Evolutionary conservation across 805 yeast species (phyloP).

Genomic region (Tanozyma kutaoensis): DNA sequence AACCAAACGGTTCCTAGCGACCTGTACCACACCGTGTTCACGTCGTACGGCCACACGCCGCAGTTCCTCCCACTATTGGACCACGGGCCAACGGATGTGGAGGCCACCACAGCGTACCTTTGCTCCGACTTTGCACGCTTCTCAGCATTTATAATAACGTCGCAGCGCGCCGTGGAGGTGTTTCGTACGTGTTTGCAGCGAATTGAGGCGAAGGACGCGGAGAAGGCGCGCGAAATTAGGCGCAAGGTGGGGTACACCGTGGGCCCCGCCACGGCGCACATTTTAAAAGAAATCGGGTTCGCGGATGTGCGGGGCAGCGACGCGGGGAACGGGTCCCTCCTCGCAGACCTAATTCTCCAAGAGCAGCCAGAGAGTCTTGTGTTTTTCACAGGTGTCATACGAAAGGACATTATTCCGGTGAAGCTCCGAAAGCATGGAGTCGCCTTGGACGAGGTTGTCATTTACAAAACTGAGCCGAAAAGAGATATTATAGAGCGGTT

Average conservation of each 20-base stretch:
- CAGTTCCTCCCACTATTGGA: conserved; percentile 61
- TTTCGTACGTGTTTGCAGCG: conserved; percentile 31
- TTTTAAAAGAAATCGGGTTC: conserved; percentile 53
- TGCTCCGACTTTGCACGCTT: conserved; percentile 36
- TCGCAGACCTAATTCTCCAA: conserved; percentile 49
- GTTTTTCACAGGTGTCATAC: conserved; percentile 76
- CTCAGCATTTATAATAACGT: conserved; percentile 45
- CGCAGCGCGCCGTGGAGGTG: conserved; percentile 86
- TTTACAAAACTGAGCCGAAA: conserved; percentile 53
- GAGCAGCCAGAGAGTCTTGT: conserved; percentile 22
- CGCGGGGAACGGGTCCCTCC: conserved; percentile 70
- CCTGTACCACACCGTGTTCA: conserved; percentile 40
- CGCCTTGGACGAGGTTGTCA: conserved; percentile 42
- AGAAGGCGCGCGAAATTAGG: conserved; percentile 13
- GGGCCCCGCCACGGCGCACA: conserved; percentile 74
- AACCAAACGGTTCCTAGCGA: conserved; percentile 60
- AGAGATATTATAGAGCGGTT: conserved; percentile 32
- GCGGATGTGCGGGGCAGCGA: conserved; percentile 55
- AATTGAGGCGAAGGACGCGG: conserved; percentile 7
- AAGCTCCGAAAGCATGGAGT: conserved; percentile 32
- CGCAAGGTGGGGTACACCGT: conserved; percentile 64
- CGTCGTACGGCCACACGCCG: conserved; percentile 23
- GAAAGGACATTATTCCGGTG: conserved; percentile 71
- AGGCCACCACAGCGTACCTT: conserved; percentile 30
- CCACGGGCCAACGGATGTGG: conserved; percentile 44